phyloP scores from a whole-genome alignment of 2,329 filamentous ascomycete species.

The Helotiales sp. region DNA sequence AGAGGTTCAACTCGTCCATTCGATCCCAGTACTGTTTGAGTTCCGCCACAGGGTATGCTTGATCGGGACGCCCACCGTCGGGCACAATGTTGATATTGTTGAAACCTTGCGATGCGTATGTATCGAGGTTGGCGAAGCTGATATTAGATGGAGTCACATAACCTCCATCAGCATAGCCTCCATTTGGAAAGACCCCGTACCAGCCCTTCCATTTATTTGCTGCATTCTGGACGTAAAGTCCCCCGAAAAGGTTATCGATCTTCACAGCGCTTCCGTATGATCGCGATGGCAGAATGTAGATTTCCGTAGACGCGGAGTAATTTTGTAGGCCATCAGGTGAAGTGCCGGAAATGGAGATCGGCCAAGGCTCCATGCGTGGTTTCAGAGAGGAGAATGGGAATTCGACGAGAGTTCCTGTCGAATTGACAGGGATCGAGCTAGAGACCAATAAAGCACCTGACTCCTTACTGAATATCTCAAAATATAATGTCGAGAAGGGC shows the following conservation, averaged over 20 bases:
- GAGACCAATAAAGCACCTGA: constrained; percentile 37
- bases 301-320: constrained; percentile 45
- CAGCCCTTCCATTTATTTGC: constrained; percentile 39
- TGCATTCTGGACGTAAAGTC: constrained; percentile 48
- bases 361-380: constrained; percentile 45
- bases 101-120: constrained; percentile 50
- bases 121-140: constrained; percentile 45
- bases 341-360: constrained; percentile 44
- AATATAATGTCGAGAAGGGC: constrained; percentile 32
- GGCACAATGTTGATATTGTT: constrained; percentile 51
- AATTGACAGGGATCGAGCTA: constrained; percentile 44
- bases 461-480: constrained; percentile 41
- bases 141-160: constrained; percentile 36
- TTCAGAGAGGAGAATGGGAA: constrained; percentile 44
- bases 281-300: constrained; percentile 51
- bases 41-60: constrained; percentile 45
- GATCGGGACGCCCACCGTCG: constrained; percentile 45
- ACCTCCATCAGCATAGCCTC: constrained; percentile 47
- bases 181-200: constrained; percentile 51
- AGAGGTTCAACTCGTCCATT: constrained; percentile 51
- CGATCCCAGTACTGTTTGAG: constrained; percentile 49
- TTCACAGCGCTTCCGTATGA: constrained; percentile 52
- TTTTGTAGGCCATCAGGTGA: constrained; percentile 42
- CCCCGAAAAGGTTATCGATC: constrained; percentile 53
- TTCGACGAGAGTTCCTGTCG: constrained; percentile 44